A percentile compares a stretch with the other conserved stretches of the same genome.
Evolutionary conservation across 768 basidiomycete genomes (phyloP).

Genomic region (Leccinum disarticulatum): DNA sequence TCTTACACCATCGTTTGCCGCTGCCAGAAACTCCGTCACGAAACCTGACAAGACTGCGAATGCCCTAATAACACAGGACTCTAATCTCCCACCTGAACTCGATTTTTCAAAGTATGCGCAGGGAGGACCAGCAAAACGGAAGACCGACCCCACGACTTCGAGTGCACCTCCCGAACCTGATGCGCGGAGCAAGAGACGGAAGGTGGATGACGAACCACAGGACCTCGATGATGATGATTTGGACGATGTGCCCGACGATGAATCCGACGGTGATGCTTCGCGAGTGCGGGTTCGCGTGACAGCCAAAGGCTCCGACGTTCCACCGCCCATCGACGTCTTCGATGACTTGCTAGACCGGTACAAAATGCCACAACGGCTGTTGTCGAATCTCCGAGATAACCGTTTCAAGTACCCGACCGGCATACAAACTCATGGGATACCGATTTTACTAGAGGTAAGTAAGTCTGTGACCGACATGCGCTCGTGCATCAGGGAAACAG

Average conservation of each 20-base stretch:
- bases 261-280: slow-evolving; percentile 22
- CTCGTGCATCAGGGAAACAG: too few relatives aligned
- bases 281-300: slow-evolving; percentile 61
- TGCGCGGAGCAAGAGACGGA: slow-evolving; percentile 30
- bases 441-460: slow-evolving; percentile 75
- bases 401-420: slow-evolving; percentile 72
- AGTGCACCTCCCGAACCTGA: slow-evolving; percentile 9
- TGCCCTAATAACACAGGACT: slow-evolving; percentile 30
- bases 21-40: slow-evolving; percentile 26
- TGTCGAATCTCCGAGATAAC: slow-evolving; percentile 61
- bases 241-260: slow-evolving; percentile 23
- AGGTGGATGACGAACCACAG: slow-evolving; percentile 26
- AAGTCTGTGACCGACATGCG: slow-evolving; percentile 18
- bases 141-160: slow-evolving; percentile 27
- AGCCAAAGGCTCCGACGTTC: slow-evolving; percentile 71
- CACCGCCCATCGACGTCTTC: slow-evolving; percentile 58
- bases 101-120: slow-evolving; percentile 92
- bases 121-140: slow-evolving; percentile 53
- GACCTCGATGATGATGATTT: slow-evolving; percentile 19
- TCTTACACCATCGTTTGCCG: slow-evolving; percentile 4
- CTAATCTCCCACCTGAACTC: slow-evolving; percentile 69
- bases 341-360: slow-evolving; percentile 58
- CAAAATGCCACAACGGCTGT: slow-evolving; percentile 54
- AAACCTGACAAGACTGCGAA: slow-evolving; percentile 25
- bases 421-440: slow-evolving; percentile 78